Evolutionary conservation across 148 eudicot genomes (phyloP), one percentile per base, ranked within the genome.

Genomic region (Silene conica): DNA sequence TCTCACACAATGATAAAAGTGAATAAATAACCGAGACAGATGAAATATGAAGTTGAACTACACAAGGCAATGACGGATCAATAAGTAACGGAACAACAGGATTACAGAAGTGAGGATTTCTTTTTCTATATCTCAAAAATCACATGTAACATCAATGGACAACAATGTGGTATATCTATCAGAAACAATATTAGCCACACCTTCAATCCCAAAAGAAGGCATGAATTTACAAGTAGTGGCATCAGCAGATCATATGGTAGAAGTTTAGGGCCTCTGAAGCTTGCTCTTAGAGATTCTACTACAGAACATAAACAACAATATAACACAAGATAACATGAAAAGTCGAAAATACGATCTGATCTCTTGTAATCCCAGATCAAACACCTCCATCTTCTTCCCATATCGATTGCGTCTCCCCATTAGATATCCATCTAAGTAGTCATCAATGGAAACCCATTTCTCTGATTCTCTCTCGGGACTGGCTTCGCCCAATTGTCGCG

Each of bases 291-390:
- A 84, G 63, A 94, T 94, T 87, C 97, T 87, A 22, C 93, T 82
- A 83, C 97, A 94, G 70, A 94, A 94, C 98, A 94, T 94, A 75
- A 94, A 94, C 89, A 94, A 77, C 78, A 94, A 85, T 74, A 94
- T 74, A 55, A 92, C 93, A n/a, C 90, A 89, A 19, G 98, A 94
- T 59, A 94, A 75, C 82, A 94, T 81, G 82, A 94, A 94, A 19
- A 94, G 86, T 76, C 98, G 82, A 76, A 92, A 94, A 79, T 94
- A 94, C 4, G 98, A 86, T 74, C 96, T 81, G 21, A 94, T 88
- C 84, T 92, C 98, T 84, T 88, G 97, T 82, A 94, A 70, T 81
- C 98, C 98, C 19, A 91, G 88, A 26, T 94, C 98, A 71, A 91
- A 85, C 78, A 91, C 89, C 84, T 94, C 98, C 82, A 81, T 78